Evolutionary conservation across 768 basidiomycete genomes (phyloP), one percentile per base, ranked within the genome.

Genomic region (Leucocoprinus sp.): DNA sequence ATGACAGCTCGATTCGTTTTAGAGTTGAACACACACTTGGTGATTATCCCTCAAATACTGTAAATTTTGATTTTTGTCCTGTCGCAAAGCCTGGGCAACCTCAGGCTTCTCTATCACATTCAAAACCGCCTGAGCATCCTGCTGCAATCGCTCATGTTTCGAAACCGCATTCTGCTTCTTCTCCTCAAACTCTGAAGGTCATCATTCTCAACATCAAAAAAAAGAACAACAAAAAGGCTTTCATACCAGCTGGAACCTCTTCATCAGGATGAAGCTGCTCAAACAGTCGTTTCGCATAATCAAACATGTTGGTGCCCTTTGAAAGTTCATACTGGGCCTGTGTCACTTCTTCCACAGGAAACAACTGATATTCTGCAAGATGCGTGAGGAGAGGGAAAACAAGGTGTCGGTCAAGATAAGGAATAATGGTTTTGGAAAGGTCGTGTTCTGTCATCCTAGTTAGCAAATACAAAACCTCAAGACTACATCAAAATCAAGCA

Each of bases 261-360:
- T 86, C 64, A 39, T 81, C 82, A 0, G 87, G 83, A 53, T 91
- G 68, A 40, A 92, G 65, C 66, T 89, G 80, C 55, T 83, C 67
- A 57, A 90, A 91, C 55, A 97, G 66, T 52, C 73, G 75, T 49
- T 83, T 77, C 19, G 89, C 83, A 57, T 95, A 99, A 64, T 95
- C 93, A 48, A 95, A 84, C 93, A 98, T 97, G 64, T 99, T 97
- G 37, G 96, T 99, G 51, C 84, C 89, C 61, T 91, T 95, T 45
- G 92, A 89, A 43, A 98, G 82, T 58, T 97, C 93, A 84, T 96
- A 95, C 68, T 97, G 95, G 28, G 96, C 95, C 31, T 80, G 69
- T 48, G 82, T 80, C 47, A 98, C 76, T 54, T 98, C 80, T 33
- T 86, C 74, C 17, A 74, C 70, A 1, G 89, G 74, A 63, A 93